A percentile compares a stretch with the other conserved stretches of the same genome.
Evolutionary conservation across 441 rosid genomes (phyloP).

Genomic region (Sinapis alba): DNA sequence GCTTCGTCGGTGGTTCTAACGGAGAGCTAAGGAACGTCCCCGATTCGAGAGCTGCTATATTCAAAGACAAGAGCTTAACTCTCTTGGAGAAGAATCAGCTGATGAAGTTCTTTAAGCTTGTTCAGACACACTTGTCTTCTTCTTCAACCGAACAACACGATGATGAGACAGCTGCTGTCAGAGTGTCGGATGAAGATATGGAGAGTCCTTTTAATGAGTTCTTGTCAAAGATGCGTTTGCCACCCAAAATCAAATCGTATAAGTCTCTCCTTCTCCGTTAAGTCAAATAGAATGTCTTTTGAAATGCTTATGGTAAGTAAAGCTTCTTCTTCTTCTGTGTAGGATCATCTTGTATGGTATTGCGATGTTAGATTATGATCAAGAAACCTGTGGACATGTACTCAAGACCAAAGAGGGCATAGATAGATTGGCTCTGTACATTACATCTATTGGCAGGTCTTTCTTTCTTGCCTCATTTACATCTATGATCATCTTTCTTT

Average conservation of each 20-base stretch:
- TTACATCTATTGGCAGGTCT: slow-evolving; percentile 80
- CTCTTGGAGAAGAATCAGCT: slow-evolving; percentile 58
- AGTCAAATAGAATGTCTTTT: no score
- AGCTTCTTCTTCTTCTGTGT: slow-evolving; percentile 14
- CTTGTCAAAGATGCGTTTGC: slow-evolving; percentile 71
- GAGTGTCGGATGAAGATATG: slow-evolving; percentile 68
- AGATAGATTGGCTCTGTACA: slow-evolving; percentile 70
- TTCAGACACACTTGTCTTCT: slow-evolving; percentile 57
- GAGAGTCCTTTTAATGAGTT: slow-evolving; percentile 72
- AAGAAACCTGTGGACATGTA: slow-evolving; percentile 48
- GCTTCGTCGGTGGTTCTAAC: slow-evolving; percentile 56
- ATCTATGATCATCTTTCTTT: no score
- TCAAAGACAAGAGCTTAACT: slow-evolving; percentile 71
- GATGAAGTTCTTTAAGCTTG: slow-evolving; percentile 85
- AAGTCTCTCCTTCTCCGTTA: background rate
- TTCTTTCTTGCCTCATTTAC: background rate
- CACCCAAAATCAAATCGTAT: slow-evolving; percentile 81
- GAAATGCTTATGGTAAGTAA: no score
- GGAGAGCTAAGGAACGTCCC: slow-evolving; percentile 70
- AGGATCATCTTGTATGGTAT: slow-evolving; percentile 84
- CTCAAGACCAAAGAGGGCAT: slow-evolving; percentile 82
- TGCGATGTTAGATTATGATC: slow-evolving; percentile 84
- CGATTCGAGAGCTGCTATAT: slow-evolving; percentile 81
- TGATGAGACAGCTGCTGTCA: slow-evolving; percentile 16
- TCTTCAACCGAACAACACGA: slow-evolving; percentile 23